These are phyloP conservation scores for Galerina sulciceps DNA, from an alignment of 768 basidiomycete genomes.

Conservation along the genomic window DNA sequence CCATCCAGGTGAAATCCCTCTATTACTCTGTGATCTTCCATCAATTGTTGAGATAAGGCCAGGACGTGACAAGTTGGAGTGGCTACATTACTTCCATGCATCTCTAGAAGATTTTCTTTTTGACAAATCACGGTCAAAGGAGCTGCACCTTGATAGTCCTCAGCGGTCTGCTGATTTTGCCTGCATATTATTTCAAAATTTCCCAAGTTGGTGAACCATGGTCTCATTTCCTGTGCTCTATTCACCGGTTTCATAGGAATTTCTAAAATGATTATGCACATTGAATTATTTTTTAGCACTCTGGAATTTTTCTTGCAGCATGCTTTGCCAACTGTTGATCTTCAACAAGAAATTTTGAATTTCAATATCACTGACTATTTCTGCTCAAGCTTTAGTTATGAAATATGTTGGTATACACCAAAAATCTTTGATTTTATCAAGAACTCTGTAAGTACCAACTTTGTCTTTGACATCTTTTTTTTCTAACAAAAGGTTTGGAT, in stretches of 20 bases:
- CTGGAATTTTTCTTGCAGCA: background rate
- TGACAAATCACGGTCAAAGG: background rate
- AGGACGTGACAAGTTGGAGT: background rate
- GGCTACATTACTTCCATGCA: background rate
- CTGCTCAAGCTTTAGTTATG: background rate
- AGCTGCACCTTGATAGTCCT: background rate
- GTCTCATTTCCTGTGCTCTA: background rate
- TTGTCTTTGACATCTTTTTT: too few relatives aligned
- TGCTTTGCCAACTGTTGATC: background rate
- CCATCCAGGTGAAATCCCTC: background rate
- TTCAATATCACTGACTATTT: background rate
- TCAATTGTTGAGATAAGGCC: too few relatives aligned
- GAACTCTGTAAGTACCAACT: too few relatives aligned
- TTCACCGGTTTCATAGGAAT: background rate
- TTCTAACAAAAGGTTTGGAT: too few relatives aligned
- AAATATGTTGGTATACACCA: too few relatives aligned
- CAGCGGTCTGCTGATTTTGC: background rate
- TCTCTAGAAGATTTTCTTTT: constrained; percentile 8
- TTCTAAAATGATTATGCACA: background rate
- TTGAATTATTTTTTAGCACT: background rate
- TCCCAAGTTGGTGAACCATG: background rate
- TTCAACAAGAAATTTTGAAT: background rate
- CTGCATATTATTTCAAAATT: background rate
- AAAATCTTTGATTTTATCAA: too few relatives aligned
- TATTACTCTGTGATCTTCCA: constrained; percentile 3